phyloP scores from a whole-genome alignment of 495 filamentous ascomycete genomes.

The Cercophora samala region DNA sequence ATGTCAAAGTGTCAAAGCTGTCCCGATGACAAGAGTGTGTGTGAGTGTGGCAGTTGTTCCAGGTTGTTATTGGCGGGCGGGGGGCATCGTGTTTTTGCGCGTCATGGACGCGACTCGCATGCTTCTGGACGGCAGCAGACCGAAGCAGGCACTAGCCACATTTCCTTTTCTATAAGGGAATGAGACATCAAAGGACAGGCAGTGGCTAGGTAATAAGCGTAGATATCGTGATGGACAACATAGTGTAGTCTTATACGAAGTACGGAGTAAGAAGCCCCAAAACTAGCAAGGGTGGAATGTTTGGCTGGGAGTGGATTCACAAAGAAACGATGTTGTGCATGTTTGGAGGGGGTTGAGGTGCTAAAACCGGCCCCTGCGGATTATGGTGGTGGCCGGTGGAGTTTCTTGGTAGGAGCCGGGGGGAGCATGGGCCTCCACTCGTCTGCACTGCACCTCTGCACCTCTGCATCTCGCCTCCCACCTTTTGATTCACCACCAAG shows the following conservation, averaged over 20 bases:
- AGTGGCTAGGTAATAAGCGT: no score
- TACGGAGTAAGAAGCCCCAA: no score
- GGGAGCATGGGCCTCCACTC: background rate
- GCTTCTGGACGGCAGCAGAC: background rate
- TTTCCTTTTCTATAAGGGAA: no score
- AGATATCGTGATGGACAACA: no score
- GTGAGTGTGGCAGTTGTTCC: background rate
- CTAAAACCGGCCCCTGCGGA: slow-evolving; percentile 5
- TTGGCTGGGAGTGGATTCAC: background rate
- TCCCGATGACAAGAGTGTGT: background rate
- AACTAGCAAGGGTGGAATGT: background rate
- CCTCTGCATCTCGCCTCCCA: background rate
- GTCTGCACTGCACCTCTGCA: no score
- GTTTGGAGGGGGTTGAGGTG: slow-evolving; percentile 5
- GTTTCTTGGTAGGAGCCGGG: slow-evolving; percentile 1
- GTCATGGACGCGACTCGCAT: slow-evolving; percentile 15
- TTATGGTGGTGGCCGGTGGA: background rate
- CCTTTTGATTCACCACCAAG: background rate
- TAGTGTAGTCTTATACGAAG: no score
- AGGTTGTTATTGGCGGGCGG: slow-evolving; percentile 4
- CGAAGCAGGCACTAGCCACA: background rate
- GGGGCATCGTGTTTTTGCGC: slow-evolving; percentile 15
- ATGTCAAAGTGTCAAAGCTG: background rate
- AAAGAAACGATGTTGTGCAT: background rate
- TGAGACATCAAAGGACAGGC: no score